Evolutionary conservation across 257 asterid species (phyloP), one percentile per base, ranked within the genome.

Genomic region (Eucommia ulmoides): DNA sequence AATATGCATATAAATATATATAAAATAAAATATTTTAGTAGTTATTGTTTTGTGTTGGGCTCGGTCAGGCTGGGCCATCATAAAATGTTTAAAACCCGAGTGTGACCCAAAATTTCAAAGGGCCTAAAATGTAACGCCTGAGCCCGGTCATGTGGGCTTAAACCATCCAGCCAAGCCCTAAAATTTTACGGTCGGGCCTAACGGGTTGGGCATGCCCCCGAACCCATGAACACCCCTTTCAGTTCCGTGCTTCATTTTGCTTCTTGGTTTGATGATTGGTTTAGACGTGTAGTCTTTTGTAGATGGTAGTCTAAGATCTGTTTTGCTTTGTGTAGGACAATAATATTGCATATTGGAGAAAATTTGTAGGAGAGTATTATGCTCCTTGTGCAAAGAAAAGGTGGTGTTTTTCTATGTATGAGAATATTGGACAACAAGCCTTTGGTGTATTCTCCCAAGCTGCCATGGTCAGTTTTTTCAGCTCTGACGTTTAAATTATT

Each of bases 341-440:
- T 38, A 49, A 11, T 65, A 68, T 81, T 54, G 53, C 53, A 20
- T 70, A 59, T 51, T 82, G 87, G 93, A 68, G 59, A 65, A 73
- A 62, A 29, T 73, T 82, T 69, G 79, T 78, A 19, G 59, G 75
- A 0, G 80, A 71, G 58, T 82, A 73, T 52, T 82, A 68, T 58
- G 93, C 77, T 29, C 74, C 73, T 17, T 51, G 66, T 52, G 66
- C 84, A 24, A 69, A 61, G 65, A 78, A 65, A 58, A 73, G 72
- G 52, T 78, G 93, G 93, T 81, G 93, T 64, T 73, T 75, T 42
- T 78, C 80, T 53, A 62, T 25, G 15, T 78, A 78, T 51, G 55
- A 49, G 61, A 58, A 69, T 61, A 56, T 69, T 41, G 70, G 68
- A 56, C 56, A 51, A 48, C 69, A 64, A 8, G 33, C 72, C 17